Evolutionary conservation across 208 protist genomes (phyloP).

Genomic region (Trypanosoma avium): DNA sequence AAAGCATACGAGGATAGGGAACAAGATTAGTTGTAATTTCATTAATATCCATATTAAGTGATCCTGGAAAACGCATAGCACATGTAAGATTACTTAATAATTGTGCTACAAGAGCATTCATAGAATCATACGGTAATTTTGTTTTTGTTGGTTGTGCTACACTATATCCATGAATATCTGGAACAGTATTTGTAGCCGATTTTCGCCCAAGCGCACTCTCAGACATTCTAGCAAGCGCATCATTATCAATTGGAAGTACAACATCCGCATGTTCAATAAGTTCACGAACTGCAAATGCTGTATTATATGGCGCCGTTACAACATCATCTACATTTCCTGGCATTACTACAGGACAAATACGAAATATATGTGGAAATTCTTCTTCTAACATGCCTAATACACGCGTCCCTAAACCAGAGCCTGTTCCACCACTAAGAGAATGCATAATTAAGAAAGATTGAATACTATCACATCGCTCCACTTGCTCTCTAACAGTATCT

Average conservation of each 20-base stretch:
- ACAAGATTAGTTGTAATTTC: conserved; percentile 97
- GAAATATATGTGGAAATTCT: conserved; percentile 91
- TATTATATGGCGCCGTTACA: conserved; percentile 96
- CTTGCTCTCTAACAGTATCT: conserved; percentile 82
- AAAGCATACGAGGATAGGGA: conserved; percentile 93
- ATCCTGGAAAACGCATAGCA: conserved; percentile 93
- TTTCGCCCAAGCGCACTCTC: conserved; percentile 43
- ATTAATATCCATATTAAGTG: conserved; percentile 97
- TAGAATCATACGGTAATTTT: conserved; percentile 92
- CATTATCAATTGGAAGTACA: conserved; percentile 94
- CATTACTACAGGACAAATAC: conserved; percentile 89
- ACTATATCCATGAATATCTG: conserved; percentile 42
- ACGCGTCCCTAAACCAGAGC: conserved; percentile 94
- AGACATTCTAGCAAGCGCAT: conserved; percentile 85
- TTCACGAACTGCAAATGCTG: conserved; percentile 86
- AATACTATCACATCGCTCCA: conserved; percentile 94
- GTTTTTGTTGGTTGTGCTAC: conserved; percentile 75
- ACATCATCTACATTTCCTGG: conserved; percentile 94
- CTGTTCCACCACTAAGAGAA: conserved; percentile 96
- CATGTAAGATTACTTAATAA: conserved; percentile 95
- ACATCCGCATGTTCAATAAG: conserved; percentile 94
- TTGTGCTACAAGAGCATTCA: conserved; percentile 96
- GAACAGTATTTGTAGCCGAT: conserved; percentile 3
- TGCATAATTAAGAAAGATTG: conserved; percentile 96
- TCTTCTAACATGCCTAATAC: conserved; percentile 93